These are phyloP conservation scores for Candida railenensis DNA, from an alignment of 805 yeast species.

Conservation along the genomic window DNA sequence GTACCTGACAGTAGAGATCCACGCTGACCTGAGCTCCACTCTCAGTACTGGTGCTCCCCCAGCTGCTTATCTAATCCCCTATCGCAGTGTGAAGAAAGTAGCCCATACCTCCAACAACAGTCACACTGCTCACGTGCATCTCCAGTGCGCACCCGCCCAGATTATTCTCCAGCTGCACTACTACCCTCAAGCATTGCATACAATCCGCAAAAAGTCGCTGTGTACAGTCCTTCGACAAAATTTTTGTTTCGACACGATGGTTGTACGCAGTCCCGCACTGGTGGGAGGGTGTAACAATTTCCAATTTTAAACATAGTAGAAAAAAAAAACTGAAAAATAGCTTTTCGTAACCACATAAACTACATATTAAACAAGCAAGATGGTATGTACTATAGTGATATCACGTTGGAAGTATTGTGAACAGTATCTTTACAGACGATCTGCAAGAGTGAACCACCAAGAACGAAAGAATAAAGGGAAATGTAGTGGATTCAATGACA, in stretches of 20 bases:
- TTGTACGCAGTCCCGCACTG: conserved; percentile 5
- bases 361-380: conserved; percentile 27
- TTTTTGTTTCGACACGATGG: conserved; percentile 5
- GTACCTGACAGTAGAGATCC: no score
- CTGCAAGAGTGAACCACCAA: neutral
- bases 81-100: no score
- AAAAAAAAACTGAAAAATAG: conserved; percentile 10
- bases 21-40: no score
- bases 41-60: no score
- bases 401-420: conserved; percentile 7
- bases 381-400: conserved; percentile 30
- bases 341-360: conserved; percentile 5
- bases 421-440: neutral
- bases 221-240: conserved; percentile 5
- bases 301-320: conserved; percentile 2
- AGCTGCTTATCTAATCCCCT: no score
- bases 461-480: no score
- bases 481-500: no score
- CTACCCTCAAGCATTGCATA: neutral
- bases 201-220: neutral
- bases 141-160: neutral
- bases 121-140: conserved; percentile 8
- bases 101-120: no score
- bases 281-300: neutral
- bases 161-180: no score